Percentiles rank a stretch among this genome's conserved stretches.
Evolutionary conservation across 2,329 filamentous ascomycete species (phyloP).

Genomic region (Fusarium pseudograminearum): DNA sequence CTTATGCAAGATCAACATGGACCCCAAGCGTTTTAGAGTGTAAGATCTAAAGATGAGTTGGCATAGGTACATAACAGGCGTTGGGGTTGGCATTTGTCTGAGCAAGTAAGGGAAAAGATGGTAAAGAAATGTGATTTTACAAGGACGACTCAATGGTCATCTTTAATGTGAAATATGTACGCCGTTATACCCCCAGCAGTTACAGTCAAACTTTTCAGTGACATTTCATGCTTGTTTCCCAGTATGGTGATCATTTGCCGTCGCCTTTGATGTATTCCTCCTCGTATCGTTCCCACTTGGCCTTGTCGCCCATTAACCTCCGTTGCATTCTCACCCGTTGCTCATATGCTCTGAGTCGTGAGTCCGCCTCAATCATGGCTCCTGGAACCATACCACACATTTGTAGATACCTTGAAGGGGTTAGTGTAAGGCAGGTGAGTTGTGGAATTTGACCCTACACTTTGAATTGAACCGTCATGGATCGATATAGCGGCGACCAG

Average conservation of each 20-base stretch:
- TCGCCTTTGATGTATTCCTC: constrained; percentile 65
- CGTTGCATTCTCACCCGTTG: constrained; percentile 72
- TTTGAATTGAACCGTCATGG: constrained; percentile 81
- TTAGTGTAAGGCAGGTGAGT: constrained; percentile 6
- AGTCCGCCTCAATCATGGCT: constrained; percentile 80
- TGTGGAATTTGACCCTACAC: constrained; percentile 64
- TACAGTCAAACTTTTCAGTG: constrained; percentile 12
- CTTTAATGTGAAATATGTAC: constrained; percentile 38
- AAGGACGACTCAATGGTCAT: constrained; percentile 35
- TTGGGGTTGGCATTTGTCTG: constrained; percentile 38
- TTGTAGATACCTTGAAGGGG: constrained; percentile 74
- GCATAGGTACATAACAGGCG: constrained; percentile 30
- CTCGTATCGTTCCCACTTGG: constrained; percentile 76
- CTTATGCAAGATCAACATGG: constrained; percentile 96
- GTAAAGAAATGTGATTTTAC: constrained; percentile 41
- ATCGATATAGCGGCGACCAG: constrained; percentile 78
- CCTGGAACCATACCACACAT: constrained; percentile 90
- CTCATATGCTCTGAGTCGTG: constrained; percentile 75
- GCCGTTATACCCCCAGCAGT: constrained; percentile 26
- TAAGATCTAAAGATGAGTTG: constrained; percentile 24
- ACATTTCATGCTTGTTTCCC: constrained; percentile 1
- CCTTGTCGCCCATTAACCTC: constrained; percentile 71
- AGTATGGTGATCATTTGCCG: constrained; percentile 46
- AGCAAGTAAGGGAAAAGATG: constrained; percentile 35
- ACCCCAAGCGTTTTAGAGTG: constrained; percentile 79